Evolutionary conservation across 768 basidiomycete genomes (phyloP).

Genomic region (Piloderma croceum): DNA sequence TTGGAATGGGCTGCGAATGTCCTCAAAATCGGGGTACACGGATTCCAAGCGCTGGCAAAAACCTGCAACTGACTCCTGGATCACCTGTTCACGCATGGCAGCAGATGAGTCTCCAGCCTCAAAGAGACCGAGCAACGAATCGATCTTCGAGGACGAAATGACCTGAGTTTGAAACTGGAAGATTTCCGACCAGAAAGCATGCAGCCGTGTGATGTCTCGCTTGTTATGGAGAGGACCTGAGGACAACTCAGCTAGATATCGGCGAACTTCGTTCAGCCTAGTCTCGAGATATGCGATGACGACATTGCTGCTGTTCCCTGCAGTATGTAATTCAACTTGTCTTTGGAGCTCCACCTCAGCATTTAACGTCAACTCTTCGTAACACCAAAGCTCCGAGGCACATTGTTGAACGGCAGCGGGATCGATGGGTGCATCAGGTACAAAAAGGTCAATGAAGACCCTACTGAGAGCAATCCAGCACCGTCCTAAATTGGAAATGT

Average conservation of each 20-base stretch:
- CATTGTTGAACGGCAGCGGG: conserved; percentile 65
- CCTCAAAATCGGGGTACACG: conserved; percentile 64
- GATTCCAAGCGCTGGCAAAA: conserved; percentile 68
- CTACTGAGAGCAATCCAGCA: conserved; percentile 59
- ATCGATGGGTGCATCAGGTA: conserved; percentile 84
- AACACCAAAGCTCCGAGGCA: conserved; percentile 36
- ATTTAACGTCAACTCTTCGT: conserved; percentile 35
- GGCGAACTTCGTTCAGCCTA: conserved; percentile 25
- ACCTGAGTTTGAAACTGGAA: conserved; percentile 66
- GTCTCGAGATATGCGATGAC: conserved; percentile 41
- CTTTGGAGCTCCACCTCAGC: conserved; percentile 50
- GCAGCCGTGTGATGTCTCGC: conserved; percentile 43
- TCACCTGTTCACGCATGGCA: conserved; percentile 53
- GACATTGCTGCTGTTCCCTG: conserved; percentile 52
- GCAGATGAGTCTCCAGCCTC: conserved; percentile 32
- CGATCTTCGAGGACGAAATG: conserved; percentile 42
- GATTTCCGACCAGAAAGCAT: conserved; percentile 72
- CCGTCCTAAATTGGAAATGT: conserved; percentile 34
- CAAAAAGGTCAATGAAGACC: conserved; percentile 61
- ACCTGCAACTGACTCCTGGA: conserved; percentile 74
- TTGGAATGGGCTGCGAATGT: conserved; percentile 64
- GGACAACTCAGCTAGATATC: conserved; percentile 23
- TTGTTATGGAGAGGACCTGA: conserved; percentile 25
- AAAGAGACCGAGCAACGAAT: conserved; percentile 39
- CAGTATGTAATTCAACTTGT: conserved; percentile 46